Base-by-base conservation (phyloP, 106 monocot species). In the Platanthera guangdongensis region DNA sequence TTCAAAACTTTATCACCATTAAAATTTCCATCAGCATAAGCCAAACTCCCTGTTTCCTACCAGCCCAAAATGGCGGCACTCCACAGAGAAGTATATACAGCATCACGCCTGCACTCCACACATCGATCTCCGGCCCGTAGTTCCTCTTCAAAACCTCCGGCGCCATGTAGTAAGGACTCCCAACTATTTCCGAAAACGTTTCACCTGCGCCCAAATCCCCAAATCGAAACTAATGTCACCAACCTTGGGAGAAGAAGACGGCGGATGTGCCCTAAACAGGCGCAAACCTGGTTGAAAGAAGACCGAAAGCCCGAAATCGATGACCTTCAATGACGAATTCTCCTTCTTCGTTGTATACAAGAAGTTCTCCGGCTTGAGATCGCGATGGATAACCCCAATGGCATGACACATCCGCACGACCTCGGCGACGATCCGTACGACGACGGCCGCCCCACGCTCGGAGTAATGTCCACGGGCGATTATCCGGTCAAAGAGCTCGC, bases 401-500 rank as follows among this genome's bases (percentile, higher is more conserved):
- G 12, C 3, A 25, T 74, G 74, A 52, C 74, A 74, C 52, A 74
- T 72, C 84, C 84, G 84, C 10, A 87, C 84, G 8, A 87, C 84
- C 77, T 87, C 82, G 2, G 84, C 87, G 54, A 87, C 82, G 77
- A 84, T 87, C 10, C 68, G 76, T 21, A 79, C 82, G 50, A 87
- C 84, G 48, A 13, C 79, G 21, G 84, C 80, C 1, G 87, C 87
- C 9, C 84, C 87, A 19, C 87, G 57, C 77, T 87, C 87, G 5
- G 84, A 84, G 57, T 87, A 87, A 46, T 87, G 87, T 2, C 87
- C 87, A 59, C 87, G 63, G 0, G 88, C 88, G 15, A 88, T 85
- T 8, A 90, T 90, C 60, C 89, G 60, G 62, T 92, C 92, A 70
- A 92, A 92, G 14, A 92, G 84, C 87, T 92, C 92, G 48, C 92